Base-by-base conservation (phyloP, 2,329 filamentous ascomycete genomes). In the Hypoxylon sp. region DNA sequence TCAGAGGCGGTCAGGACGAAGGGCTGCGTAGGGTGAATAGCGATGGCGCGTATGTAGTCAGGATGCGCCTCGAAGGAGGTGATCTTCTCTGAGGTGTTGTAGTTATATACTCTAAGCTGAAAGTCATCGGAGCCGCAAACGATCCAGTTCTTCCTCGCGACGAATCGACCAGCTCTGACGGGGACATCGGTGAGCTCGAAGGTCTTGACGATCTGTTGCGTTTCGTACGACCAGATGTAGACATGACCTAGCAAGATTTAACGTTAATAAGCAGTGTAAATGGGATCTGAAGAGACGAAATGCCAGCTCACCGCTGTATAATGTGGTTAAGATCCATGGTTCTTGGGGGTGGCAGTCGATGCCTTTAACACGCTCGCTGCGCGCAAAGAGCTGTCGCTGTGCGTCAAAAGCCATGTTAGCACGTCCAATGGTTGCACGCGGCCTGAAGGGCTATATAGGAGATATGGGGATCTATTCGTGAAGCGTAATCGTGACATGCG, bases 61-160 rank as follows among this genome's bases (percentile, higher is more conserved):
- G 96, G 96, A 78, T 99, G 96, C 53, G 94, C 95, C 82, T 98
- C 95, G 80, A 97, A 98, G 14, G 92, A 92, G 56, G 93, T 95
- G 75, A 98, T 96, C 87, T 97, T 98, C 82, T 99, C 96, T 65
- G 93, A 97, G 56, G 96, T 99, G 83, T 99, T 98, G 87, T 98
- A 99, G 84, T 99, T 98, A 87, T 97, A 97, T 69, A 97, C 92
- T 73, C 95, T 91, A 56, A 89, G 79, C 77, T 89, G 86, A 82
- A 96, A 99, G 83, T 97, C 93, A 82, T 97, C 93, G 72, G 91
- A 95, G 76, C 96, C 96, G 81, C 93, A 96, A 58, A 97, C 93
- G 73, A 97, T 96, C 96, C 96, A 99, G 81, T 98, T 99, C 89
- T 99, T 99, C 74, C 96, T 89, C 72, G 96, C 93, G 76, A 99